Conservation (phyloP, 2,329 filamentous ascomycete species). For the Curvularia eragrostidis region DNA sequence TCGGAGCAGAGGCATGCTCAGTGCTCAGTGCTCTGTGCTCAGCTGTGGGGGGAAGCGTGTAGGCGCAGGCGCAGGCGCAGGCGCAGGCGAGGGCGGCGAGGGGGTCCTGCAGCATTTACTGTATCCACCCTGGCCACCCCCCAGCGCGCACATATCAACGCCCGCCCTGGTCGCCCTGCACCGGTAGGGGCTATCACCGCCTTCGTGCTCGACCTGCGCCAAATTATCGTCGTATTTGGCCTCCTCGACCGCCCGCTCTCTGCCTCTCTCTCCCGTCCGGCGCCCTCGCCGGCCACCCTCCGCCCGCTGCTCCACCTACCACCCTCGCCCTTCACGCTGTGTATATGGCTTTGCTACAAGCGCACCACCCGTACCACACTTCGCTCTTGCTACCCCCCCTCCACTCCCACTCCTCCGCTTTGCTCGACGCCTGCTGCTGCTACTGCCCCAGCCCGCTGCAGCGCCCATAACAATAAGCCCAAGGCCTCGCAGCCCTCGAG, state of each 20-base stretch:
- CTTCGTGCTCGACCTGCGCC: background rate
- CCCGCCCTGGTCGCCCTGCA: conserved; percentile 5
- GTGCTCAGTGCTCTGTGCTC: too few species aligned
- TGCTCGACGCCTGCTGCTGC: conserved; percentile 37
- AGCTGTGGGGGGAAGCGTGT: background rate
- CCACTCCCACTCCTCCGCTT: conserved; percentile 26
- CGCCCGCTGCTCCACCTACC: background rate
- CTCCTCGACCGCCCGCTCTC: too few species aligned
- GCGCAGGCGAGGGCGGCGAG: background rate
- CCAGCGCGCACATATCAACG: conserved; percentile 22
- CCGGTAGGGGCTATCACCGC: conserved; percentile 8
- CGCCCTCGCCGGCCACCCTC: too few species aligned
- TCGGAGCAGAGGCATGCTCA: conserved; percentile 23
- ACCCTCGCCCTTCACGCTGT: conserved; percentile 18
- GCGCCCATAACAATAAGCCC: conserved; percentile 37
- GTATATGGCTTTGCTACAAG: conserved; percentile 46
- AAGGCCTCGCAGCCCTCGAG: conserved; percentile 8
- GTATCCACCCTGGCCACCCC: conserved; percentile 4
- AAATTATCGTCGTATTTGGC: conserved; percentile 5
- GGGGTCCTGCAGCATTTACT: conserved; percentile 4
- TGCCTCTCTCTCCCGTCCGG: background rate
- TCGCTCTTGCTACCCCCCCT: conserved; percentile 30
- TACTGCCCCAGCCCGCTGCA: conserved; percentile 47
- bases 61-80: background rate
- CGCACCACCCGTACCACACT: conserved; percentile 24